phyloP scores from a whole-genome alignment of 805 yeast species.

The Yarrowia sp. region DNA sequence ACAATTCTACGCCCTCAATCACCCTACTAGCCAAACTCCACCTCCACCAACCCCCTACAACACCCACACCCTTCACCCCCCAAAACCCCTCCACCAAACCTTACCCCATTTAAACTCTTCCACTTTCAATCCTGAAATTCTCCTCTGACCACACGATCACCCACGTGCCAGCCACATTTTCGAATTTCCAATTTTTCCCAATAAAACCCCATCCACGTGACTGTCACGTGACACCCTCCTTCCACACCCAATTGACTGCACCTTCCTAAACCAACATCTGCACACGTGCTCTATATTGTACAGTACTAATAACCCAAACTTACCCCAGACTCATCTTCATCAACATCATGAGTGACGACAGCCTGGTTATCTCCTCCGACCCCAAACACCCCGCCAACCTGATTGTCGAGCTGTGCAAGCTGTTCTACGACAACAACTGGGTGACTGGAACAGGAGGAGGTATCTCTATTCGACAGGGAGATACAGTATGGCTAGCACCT shows the following conservation, averaged over 20 bases:
- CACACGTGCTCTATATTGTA: neutral
- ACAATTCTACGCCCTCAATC: too few species aligned
- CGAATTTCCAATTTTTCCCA: too few species aligned
- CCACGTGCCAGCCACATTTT: too few species aligned
- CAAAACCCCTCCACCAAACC: too few species aligned
- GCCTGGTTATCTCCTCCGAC: conserved; percentile 36
- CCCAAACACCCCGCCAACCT: conserved; percentile 76
- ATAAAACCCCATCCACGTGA: too few species aligned
- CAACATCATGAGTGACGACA: neutral
- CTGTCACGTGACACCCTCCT: neutral
- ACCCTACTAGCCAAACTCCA: too few species aligned
- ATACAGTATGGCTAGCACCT: conserved; percentile 75
- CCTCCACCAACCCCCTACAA: too few species aligned
- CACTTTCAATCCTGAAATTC: too few species aligned
- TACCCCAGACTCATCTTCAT: neutral
- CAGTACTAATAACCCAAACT: neutral
- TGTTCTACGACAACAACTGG: conserved; percentile 81
- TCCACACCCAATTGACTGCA: too few species aligned
- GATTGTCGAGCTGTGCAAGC: conserved; percentile 75
- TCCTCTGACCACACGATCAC: too few species aligned
- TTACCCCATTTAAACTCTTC: too few species aligned
- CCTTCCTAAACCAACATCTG: neutral
- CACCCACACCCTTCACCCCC: too few species aligned
- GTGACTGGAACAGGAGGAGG: conserved; percentile 98
- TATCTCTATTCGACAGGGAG: conserved; percentile 63